Percentiles rank a stretch among this genome's conserved stretches.
These are phyloP conservation scores for Phaeosphaeria sp. DNA, from an alignment of 2,329 filamentous ascomycete species.

Conservation along the genomic window DNA sequence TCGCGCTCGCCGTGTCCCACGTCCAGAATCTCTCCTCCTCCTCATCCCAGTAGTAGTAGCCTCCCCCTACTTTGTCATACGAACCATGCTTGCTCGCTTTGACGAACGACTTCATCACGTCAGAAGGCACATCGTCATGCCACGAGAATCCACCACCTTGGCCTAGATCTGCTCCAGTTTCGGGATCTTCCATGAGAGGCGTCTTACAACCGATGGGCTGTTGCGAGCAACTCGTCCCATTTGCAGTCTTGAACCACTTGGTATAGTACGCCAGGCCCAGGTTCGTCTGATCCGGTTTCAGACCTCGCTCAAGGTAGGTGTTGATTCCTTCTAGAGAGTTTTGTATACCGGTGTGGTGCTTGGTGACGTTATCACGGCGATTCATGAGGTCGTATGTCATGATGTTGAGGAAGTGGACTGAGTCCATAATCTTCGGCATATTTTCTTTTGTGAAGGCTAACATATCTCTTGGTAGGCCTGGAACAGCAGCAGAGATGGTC, in stretches of 20 bases:
- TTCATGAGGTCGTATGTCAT: conserved; percentile 79
- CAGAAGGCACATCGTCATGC: conserved; percentile 39
- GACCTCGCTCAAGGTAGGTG: conserved; percentile 65
- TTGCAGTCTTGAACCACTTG: conserved; percentile 67
- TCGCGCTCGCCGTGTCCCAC: conserved; percentile 70
- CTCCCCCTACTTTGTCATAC: conserved; percentile 66
- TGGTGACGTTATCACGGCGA: conserved; percentile 67
- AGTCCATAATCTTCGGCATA: conserved; percentile 63
- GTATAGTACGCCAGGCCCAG: conserved; percentile 73
- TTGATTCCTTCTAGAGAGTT: conserved; percentile 64
- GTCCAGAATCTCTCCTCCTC: conserved; percentile 71
- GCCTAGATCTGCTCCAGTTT: conserved; percentile 66
- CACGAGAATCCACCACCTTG: conserved; percentile 64
- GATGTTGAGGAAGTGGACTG: conserved; percentile 72
- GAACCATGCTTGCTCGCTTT: conserved; percentile 60
- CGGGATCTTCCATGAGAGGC: conserved; percentile 65
- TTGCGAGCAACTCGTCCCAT: conserved; percentile 53
- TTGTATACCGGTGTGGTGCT: conserved; percentile 68
- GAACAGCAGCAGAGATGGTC: conserved; percentile 71
- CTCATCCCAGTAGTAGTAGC: conserved; percentile 72
- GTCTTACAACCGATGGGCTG: conserved; percentile 67
- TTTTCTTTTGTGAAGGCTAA: conserved; percentile 67
- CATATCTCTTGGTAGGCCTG: conserved; percentile 69
- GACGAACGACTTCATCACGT: conserved; percentile 63
- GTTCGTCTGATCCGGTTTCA: conserved; percentile 62